phyloP scores from a whole-genome alignment of 2,329 filamentous ascomycete species.

The Elsinoe ampelina region DNA sequence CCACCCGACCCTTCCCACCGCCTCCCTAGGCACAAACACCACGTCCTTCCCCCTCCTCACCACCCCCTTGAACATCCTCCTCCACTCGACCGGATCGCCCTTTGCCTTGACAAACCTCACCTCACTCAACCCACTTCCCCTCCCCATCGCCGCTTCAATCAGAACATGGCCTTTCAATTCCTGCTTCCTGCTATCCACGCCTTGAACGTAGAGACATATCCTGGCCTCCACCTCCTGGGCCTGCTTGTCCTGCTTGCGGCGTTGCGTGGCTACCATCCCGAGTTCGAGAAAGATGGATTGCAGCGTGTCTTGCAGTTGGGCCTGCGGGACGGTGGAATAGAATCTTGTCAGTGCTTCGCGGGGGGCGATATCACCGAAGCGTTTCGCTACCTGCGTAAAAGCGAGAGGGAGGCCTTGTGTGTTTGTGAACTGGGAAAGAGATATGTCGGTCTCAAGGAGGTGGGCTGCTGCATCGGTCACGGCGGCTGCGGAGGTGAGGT shows the following conservation, averaged over 20 bases:
- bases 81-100: conserved; percentile 93
- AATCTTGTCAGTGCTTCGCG: conserved; percentile 82
- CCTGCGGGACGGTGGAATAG: conserved; percentile 70
- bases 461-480: conserved; percentile 41
- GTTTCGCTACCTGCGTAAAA: conserved; percentile 78
- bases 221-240: conserved; percentile 39
- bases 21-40: conserved; percentile 43
- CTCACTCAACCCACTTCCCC: conserved; percentile 57
- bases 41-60: conserved; percentile 78
- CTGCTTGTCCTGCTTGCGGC: conserved; percentile 18
- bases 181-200: conserved; percentile 63
- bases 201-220: conserved; percentile 61
- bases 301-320: conserved; percentile 69
- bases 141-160: conserved; percentile 43
- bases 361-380: conserved; percentile 86
- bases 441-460: conserved; percentile 74
- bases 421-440: conserved; percentile 72
- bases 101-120: conserved; percentile 90
- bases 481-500: conserved; percentile 27
- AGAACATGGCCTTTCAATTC: conserved; percentile 65
- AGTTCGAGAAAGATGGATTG: conserved; percentile 74
- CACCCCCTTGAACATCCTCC: conserved; percentile 94
- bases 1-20: conserved; percentile 4
- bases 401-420: conserved; percentile 69
- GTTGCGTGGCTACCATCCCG: conserved; percentile 60